Percentiles rank a stretch among this genome's conserved stretches.
Evolutionary conservation across 2,329 filamentous ascomycete genomes (phyloP).

Genomic region (Fusarium tjaetaba): DNA sequence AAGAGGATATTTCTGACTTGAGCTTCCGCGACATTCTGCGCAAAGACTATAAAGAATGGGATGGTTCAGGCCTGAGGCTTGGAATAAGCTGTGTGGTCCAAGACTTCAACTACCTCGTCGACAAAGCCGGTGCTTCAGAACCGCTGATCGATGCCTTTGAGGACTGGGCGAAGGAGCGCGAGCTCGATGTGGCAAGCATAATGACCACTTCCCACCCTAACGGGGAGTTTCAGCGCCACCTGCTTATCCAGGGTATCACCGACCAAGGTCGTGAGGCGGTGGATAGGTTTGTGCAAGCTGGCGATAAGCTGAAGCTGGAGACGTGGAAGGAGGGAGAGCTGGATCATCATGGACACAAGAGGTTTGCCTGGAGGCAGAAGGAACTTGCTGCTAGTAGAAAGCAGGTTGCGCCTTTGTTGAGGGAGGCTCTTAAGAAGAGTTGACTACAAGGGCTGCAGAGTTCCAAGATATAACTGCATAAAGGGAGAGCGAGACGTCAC

Average conservation of each 20-base stretch:
- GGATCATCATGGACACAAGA: constrained; percentile 57
- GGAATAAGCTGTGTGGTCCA: constrained; percentile 76
- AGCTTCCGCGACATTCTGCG: constrained; percentile 73
- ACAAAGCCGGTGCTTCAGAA: constrained; percentile 58
- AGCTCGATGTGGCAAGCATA: constrained; percentile 70
- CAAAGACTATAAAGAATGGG: constrained; percentile 89
- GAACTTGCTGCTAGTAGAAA: constrained; percentile 71
- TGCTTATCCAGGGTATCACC: constrained; percentile 72
- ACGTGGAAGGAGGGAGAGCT: constrained; percentile 61
- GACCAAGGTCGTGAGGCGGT: constrained; percentile 60
- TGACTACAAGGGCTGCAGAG: constrained; percentile 12
- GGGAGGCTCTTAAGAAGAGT: constrained; percentile 60
- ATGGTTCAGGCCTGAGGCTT: constrained; percentile 63
- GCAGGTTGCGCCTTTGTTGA: constrained; percentile 74
- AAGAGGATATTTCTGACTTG: constrained; percentile 72
- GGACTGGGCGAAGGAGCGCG: constrained; percentile 64
- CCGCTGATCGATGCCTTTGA: constrained; percentile 60
- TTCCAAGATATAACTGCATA: constrained; percentile 17
- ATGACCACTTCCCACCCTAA: constrained; percentile 73
- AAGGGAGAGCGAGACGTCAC: neutral
- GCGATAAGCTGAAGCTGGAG: constrained; percentile 65
- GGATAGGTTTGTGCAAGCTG: constrained; percentile 61
- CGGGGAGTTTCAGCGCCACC: constrained; percentile 70
- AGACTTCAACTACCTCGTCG: constrained; percentile 67
- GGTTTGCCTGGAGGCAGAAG: constrained; percentile 74